Percentiles rank a stretch among this genome's conserved stretches.
Conservation (phyloP, 2,329 filamentous ascomycete species). For the Teratosphaeria nubilosa region DNA sequence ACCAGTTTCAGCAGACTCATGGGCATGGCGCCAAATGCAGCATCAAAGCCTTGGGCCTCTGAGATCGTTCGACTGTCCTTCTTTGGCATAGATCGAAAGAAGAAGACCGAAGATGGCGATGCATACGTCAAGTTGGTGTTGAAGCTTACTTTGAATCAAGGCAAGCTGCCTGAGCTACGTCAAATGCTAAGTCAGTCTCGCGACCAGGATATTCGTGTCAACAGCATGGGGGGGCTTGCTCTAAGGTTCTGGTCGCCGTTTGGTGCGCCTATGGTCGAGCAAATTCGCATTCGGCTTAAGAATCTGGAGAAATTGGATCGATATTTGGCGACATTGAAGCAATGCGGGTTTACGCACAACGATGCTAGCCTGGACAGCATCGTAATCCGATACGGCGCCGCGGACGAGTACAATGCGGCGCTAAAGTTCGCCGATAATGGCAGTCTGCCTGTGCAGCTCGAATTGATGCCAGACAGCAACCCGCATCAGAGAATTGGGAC, state of each 20-base stretch:
- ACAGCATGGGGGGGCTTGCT: conserved; percentile 51
- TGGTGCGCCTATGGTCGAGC: conserved; percentile 48
- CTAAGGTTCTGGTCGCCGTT: conserved; percentile 50
- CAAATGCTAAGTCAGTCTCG: conserved; percentile 29
- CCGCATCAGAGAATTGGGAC: conserved; percentile 19
- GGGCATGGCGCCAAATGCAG: conserved; percentile 3
- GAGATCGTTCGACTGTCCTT: conserved; percentile 15
- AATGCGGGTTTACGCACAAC: conserved; percentile 48
- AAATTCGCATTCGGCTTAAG: conserved; percentile 51
- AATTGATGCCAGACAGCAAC: conserved; percentile 41
- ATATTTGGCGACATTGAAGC: conserved; percentile 56
- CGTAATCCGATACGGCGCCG: conserved; percentile 54
- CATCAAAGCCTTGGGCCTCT: conserved; percentile 14
- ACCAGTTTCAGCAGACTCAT: conserved; percentile 12
- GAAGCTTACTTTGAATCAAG: conserved; percentile 26
- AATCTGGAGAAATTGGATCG: conserved; percentile 61
- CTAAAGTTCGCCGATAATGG: conserved; percentile 18
- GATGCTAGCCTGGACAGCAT: conserved; percentile 53
- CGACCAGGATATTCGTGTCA: conserved; percentile 55
- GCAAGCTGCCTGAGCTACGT: conserved; percentile 28
- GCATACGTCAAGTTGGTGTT: conserved; percentile 29
- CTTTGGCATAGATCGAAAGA: conserved; percentile 9
- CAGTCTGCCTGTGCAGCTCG: conserved; percentile 45
- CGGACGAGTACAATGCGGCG: conserved; percentile 10
- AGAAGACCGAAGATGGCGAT: background rate